Evolutionary conservation across 2,329 filamentous ascomycete genomes (phyloP).

Genomic region (Plenodomus lindquistii): DNA sequence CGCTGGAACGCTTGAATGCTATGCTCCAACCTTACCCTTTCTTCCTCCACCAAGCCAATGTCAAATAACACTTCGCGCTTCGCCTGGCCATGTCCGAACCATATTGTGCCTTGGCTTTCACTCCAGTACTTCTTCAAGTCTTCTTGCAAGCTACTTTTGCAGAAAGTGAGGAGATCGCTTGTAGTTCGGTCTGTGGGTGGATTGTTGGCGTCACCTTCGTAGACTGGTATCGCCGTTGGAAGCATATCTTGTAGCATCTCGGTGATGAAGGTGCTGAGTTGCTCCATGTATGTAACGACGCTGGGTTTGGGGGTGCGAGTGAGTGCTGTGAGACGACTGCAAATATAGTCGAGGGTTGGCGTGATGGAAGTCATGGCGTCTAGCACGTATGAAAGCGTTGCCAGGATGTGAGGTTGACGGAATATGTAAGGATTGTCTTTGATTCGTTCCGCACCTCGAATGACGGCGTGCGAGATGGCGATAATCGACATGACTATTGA

Average conservation of each 20-base stretch:
- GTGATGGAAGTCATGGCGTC: slow-evolving; percentile 48
- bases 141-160: slow-evolving; percentile 48
- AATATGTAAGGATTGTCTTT: slow-evolving; percentile 41
- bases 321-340: slow-evolving; percentile 29
- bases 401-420: slow-evolving; percentile 45
- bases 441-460: slow-evolving; percentile 43
- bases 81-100: slow-evolving; percentile 51
- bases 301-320: slow-evolving; percentile 21
- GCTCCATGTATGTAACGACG: slow-evolving; percentile 45
- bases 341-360: slow-evolving; percentile 53
- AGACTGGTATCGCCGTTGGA: slow-evolving; percentile 20
- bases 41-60: slow-evolving; percentile 32
- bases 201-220: slow-evolving; percentile 13
- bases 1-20: slow-evolving; percentile 25
- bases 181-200: background rate
- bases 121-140: slow-evolving; percentile 53
- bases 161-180: slow-evolving; percentile 28
- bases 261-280: slow-evolving; percentile 43
- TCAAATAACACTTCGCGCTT: slow-evolving; percentile 51
- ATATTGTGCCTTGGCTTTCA: slow-evolving; percentile 44
- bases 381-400: slow-evolving; percentile 46
- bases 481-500: slow-evolving; percentile 44
- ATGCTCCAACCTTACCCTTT: slow-evolving; percentile 21
- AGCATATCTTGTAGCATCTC: slow-evolving; percentile 27
- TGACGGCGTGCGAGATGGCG: slow-evolving; percentile 45